Conservation (phyloP, 2,329 filamentous ascomycete genomes). For the Aureobasidium zeae region DNA sequence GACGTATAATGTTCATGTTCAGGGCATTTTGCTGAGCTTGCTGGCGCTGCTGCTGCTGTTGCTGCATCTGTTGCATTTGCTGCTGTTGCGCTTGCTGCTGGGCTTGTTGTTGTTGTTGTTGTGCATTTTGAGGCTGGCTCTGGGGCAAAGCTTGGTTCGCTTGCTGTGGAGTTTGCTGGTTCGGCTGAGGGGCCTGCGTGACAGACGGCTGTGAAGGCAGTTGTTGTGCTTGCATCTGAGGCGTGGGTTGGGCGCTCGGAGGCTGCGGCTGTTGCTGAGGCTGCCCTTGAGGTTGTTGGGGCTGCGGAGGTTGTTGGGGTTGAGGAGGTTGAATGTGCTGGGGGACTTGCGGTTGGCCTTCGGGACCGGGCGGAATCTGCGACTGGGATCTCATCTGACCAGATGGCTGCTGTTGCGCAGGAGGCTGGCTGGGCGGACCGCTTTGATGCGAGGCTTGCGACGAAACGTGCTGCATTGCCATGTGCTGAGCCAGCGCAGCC, state of each 20-base stretch:
- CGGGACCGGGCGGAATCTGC: slow-evolving; percentile 23
- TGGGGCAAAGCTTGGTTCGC: slow-evolving; percentile 20
- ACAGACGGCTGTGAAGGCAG: slow-evolving; percentile 20
- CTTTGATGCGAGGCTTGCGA: slow-evolving; percentile 43
- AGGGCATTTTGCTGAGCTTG: slow-evolving; percentile 11
- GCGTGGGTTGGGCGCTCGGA: slow-evolving; percentile 12
- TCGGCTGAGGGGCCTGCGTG: slow-evolving; percentile 21
- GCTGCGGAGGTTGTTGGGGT: slow-evolving; percentile 19
- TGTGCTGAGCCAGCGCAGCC: slow-evolving; percentile 33
- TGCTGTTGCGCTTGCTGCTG: slow-evolving; percentile 21
- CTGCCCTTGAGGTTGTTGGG: slow-evolving; percentile 19
- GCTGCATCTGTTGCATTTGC: slow-evolving; percentile 21
- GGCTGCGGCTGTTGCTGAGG: slow-evolving; percentile 16
- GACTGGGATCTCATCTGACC: slow-evolving; percentile 34
- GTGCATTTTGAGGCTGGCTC: slow-evolving; percentile 38
- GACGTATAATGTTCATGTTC: slow-evolving; percentile 18
- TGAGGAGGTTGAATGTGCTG: slow-evolving; percentile 32
- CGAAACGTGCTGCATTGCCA: slow-evolving; percentile 39
- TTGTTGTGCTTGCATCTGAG: slow-evolving; percentile 18
- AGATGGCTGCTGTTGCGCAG: slow-evolving; percentile 27
- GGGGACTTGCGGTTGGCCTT: slow-evolving; percentile 23
- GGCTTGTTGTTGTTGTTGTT: slow-evolving; percentile 34
- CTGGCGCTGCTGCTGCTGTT: slow-evolving; percentile 28
- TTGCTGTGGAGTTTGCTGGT: slow-evolving; percentile 36
- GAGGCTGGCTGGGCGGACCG: slow-evolving; percentile 33